Conservation (phyloP, 257 asterid genomes). For the Phtheirospermum japonicum region DNA sequence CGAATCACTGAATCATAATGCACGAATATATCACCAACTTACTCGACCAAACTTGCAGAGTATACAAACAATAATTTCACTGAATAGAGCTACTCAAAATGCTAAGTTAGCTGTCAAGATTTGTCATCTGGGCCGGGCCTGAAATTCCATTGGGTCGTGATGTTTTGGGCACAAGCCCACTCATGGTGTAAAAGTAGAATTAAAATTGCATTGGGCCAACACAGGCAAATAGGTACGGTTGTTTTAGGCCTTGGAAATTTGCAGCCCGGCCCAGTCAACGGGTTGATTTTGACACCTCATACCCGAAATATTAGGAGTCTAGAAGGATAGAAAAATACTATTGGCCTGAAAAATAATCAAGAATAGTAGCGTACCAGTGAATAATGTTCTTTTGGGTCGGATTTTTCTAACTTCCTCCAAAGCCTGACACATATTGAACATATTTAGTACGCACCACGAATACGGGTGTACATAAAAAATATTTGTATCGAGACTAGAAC, state of each 20-base stretch:
- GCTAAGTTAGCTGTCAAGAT: no score
- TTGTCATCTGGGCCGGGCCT: no score
- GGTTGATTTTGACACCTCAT: no score
- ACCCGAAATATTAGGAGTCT: neutral
- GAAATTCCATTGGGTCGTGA: no score
- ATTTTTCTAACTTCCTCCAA: constrained; percentile 88
- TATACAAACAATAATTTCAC: neutral
- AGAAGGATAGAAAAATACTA: neutral
- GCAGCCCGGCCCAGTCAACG: no score
- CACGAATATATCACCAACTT: neutral
- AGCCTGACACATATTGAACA: constrained; percentile 52
- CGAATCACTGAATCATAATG: no score
- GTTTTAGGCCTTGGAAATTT: no score
- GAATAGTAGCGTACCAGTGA: constrained; percentile 57
- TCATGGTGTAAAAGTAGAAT: neutral
- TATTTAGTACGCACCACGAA: neutral
- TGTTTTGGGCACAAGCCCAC: neutral
- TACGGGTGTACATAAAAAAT: neutral
- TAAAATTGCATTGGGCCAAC: neutral
- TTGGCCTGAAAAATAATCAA: constrained; percentile 10
- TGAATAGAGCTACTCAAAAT: no score
- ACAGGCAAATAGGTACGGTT: no score
- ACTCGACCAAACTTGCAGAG: neutral
- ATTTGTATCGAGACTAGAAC: neutral
- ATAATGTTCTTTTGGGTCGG: constrained; percentile 80